A percentile compares a stretch with the other conserved stretches of the same genome.
phyloP scores from a whole-genome alignment of 331 rosid genomes.

The Quercus phellos region DNA sequence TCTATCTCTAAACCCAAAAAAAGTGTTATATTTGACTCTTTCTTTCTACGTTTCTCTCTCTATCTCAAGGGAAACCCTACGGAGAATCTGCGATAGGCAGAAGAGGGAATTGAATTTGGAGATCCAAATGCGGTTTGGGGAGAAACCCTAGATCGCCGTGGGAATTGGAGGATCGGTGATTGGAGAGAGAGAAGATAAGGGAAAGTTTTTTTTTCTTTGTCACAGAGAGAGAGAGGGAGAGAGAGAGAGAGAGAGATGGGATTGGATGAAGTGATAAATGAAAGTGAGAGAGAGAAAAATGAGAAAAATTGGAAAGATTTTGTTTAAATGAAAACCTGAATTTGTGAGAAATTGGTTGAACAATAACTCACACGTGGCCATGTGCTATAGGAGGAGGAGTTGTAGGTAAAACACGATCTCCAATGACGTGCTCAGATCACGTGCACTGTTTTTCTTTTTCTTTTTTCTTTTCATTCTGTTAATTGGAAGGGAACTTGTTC shows the following conservation, averaged over 20 bases:
- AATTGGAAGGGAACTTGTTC: too few relatives aligned
- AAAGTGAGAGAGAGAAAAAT: background rate
- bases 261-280: too few relatives aligned
- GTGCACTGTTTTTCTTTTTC: background rate
- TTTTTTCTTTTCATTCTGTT: too few relatives aligned
- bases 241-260: slow-evolving; percentile 8
- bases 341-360: slow-evolving; percentile 10
- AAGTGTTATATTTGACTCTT: too few relatives aligned
- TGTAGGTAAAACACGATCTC: background rate
- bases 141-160: slow-evolving; percentile 63
- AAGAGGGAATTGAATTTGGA: slow-evolving; percentile 14
- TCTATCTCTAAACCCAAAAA: too few relatives aligned
- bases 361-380: slow-evolving; percentile 23
- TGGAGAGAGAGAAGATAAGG: slow-evolving; percentile 4
- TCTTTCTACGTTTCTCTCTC: too few relatives aligned
- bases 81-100: slow-evolving; percentile 1
- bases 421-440: background rate
- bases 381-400: background rate
- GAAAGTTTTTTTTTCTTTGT: background rate
- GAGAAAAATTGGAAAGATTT: background rate
- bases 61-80: slow-evolving; percentile 35
- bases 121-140: slow-evolving; percentile 14
- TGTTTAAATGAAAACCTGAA: slow-evolving; percentile 15
- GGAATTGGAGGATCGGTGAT: slow-evolving; percentile 19
- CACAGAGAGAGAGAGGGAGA: slow-evolving; percentile 16